phyloP scores from a whole-genome alignment of 257 asterid genomes.

The Fraxinus excelsior region DNA sequence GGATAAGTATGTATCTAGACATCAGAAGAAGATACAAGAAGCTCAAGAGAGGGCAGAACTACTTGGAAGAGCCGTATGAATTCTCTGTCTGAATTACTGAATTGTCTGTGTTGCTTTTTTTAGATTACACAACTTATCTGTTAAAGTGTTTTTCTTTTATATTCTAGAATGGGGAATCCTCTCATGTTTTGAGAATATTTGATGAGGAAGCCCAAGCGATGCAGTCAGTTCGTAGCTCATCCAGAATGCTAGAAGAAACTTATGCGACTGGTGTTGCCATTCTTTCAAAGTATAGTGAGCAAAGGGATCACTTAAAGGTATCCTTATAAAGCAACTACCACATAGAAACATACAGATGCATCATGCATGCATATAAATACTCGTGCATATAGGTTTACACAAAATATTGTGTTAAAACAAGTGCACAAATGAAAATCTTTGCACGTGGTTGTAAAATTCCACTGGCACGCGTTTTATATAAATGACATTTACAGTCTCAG shows the following conservation, averaged over 20 bases:
- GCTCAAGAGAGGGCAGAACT: slow-evolving; percentile 83
- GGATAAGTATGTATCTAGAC: slow-evolving; percentile 64
- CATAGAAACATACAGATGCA: neutral
- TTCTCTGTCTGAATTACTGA: slow-evolving; percentile 9
- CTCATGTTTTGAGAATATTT: slow-evolving; percentile 72
- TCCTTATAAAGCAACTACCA: neutral
- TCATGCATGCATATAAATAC: neutral
- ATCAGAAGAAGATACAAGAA: slow-evolving; percentile 71
- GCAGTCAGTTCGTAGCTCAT: slow-evolving; percentile 70
- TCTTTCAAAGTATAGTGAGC: slow-evolving; percentile 89
- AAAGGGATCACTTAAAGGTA: slow-evolving; percentile 94
- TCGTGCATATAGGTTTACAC: neutral
- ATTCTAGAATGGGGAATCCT: slow-evolving; percentile 57
- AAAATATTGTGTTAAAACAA: no score
- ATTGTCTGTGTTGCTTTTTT: slow-evolving; percentile 2
- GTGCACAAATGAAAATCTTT: neutral
- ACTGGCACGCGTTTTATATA: neutral
- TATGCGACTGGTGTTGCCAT: slow-evolving; percentile 81
- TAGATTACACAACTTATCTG: slow-evolving; percentile 15
- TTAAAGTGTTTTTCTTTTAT: slow-evolving; percentile 22
- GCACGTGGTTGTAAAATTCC: neutral
- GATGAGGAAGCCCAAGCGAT: slow-evolving; percentile 79
- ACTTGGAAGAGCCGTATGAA: slow-evolving; percentile 80
- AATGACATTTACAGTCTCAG: neutral
- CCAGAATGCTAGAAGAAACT: slow-evolving; percentile 75